A percentile compares a stretch with the other conserved stretches of the same genome.
Evolutionary conservation across 345 rosid species (phyloP).

Genomic region (Turritis glabra): DNA sequence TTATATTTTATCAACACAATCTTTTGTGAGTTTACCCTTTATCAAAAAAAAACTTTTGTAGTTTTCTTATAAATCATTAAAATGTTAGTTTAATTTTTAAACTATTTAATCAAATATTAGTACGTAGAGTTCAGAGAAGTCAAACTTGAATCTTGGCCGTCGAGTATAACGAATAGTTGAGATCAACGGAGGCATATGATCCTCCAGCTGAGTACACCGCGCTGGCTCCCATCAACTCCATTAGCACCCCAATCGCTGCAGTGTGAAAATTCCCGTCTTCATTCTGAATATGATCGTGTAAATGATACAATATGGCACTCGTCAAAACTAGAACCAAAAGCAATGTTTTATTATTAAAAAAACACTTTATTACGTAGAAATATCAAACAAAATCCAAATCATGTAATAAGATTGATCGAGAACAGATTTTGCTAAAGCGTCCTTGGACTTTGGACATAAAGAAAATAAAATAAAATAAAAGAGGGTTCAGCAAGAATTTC

Average conservation of each 20-base stretch:
- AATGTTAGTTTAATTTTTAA: too few species aligned
- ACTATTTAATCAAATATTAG: not conserved
- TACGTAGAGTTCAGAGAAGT: not conserved
- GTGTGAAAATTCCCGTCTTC: not conserved
- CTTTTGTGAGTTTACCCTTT: too few species aligned
- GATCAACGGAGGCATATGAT: not conserved
- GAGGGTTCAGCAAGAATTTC: too few species aligned
- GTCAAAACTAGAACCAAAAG: not conserved
- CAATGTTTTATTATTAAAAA: not conserved
- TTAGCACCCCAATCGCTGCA: not conserved
- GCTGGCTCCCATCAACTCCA: not conserved
- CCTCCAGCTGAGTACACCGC: not conserved
- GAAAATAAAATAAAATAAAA: too few species aligned
- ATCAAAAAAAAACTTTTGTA: too few species aligned
- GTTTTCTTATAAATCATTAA: too few species aligned
- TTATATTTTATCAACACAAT: too few species aligned
- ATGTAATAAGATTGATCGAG: not conserved
- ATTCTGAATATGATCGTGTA: not conserved
- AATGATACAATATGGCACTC: not conserved
- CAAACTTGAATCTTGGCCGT: slow-evolving; percentile 1
- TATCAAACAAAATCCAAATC: not conserved
- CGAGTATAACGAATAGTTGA: not conserved
- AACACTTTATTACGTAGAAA: not conserved
- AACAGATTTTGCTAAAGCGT: too few species aligned
- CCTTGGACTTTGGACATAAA: too few species aligned